Conservation (phyloP, 768 basidiomycete species). For the Naganishia antarctica region DNA sequence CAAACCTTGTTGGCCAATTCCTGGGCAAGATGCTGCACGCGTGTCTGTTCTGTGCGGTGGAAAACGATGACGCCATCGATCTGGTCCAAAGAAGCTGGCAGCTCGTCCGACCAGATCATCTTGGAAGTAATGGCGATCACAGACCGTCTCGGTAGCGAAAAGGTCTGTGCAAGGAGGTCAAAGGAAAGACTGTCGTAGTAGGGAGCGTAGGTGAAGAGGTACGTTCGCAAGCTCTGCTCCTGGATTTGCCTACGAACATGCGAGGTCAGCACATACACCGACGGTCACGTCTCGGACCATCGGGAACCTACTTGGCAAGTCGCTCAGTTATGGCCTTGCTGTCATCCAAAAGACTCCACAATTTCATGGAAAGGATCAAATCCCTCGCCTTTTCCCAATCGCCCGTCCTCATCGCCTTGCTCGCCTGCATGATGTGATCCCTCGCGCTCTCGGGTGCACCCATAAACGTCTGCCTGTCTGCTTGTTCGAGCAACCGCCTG, state of each 20-base stretch:
- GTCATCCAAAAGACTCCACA: conserved; percentile 95
- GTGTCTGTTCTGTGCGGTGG: conserved; percentile 82
- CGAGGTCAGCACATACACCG: not conserved
- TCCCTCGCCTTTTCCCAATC: conserved; percentile 96
- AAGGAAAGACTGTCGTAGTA: conserved; percentile 89
- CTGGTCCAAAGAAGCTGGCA: conserved; percentile 83
- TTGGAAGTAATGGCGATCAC: conserved; percentile 90
- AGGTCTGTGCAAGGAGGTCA: conserved; percentile 76
- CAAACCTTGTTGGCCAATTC: conserved; percentile 70
- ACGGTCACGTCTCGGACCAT: conserved; percentile 48
- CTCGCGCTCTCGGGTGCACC: conserved; percentile 97
- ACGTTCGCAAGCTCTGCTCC: conserved; percentile 93
- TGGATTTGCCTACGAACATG: conserved; percentile 72
- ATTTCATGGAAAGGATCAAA: conserved; percentile 90
- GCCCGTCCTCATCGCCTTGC: conserved; percentile 89
- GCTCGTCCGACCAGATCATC: conserved; percentile 98
- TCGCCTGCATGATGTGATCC: conserved; percentile 99
- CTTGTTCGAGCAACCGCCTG: conserved; percentile 88
- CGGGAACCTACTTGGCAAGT: conserved; percentile 67
- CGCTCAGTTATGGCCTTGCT: conserved; percentile 82
- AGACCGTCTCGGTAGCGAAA: conserved; percentile 70
- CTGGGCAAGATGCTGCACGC: conserved; percentile 83
- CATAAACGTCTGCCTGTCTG: conserved; percentile 94
- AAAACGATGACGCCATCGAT: conserved; percentile 84
- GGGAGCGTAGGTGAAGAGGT: conserved; percentile 94